These are phyloP conservation scores for Fusarium nematophilum DNA, from an alignment of 2,329 filamentous ascomycete genomes.

Conservation along the genomic window DNA sequence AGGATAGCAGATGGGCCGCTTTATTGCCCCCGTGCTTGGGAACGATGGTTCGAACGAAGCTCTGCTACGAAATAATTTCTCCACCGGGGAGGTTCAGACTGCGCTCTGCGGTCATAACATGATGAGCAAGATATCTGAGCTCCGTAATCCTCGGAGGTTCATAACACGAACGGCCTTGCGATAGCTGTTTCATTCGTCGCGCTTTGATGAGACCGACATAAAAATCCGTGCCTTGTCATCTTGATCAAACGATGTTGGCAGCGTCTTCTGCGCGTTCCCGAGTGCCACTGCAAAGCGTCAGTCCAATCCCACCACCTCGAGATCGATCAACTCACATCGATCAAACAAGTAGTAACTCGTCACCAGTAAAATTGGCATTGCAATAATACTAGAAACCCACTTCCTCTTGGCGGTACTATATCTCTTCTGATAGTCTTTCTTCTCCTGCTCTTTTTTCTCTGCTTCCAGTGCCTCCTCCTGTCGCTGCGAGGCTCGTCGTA, in stretches of 20 bases:
- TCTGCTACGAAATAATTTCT: too few species aligned
- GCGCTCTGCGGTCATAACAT: too few species aligned
- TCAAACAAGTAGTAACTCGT: conserved; percentile 67
- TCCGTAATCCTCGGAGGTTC: too few species aligned
- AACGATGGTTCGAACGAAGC: too few species aligned
- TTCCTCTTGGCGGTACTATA: conserved; percentile 59
- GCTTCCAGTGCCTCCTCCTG: conserved; percentile 32
- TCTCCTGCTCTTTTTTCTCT: conserved; percentile 28
- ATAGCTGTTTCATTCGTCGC: not conserved
- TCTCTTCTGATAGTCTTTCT: conserved; percentile 54
- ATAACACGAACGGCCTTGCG: too few species aligned
- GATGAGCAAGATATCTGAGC: too few species aligned
- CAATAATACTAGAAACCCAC: conserved; percentile 61
- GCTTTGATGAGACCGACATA: too few species aligned
- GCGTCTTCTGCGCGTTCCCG: conserved; percentile 44
- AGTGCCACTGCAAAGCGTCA: conserved; percentile 44
- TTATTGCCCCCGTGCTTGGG: too few species aligned
- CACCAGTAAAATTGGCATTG: conserved; percentile 65
- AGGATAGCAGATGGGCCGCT: too few species aligned
- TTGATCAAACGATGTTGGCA: conserved; percentile 9
- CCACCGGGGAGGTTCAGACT: too few species aligned
- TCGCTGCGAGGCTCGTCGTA: conserved; percentile 28
- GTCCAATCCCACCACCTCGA: not conserved
- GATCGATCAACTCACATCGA: conserved; percentile 52
- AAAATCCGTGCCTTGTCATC: too few species aligned